These are phyloP conservation scores for Pleomassaria siparia DNA, from an alignment of 2,329 filamentous ascomycete species.

Conservation along the genomic window DNA sequence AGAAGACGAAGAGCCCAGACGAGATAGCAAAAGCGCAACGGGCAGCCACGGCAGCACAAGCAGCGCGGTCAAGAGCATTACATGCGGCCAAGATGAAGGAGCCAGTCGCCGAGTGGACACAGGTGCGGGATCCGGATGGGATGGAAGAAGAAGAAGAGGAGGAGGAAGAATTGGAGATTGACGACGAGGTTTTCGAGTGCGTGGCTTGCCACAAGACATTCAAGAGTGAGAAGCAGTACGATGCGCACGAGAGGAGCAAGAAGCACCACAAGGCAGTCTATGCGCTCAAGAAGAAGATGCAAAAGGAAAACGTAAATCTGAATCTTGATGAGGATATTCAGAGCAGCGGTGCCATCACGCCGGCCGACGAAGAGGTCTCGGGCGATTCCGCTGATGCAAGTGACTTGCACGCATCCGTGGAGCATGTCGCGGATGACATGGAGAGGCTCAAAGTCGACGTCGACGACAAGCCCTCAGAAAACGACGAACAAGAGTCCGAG, in stretches of 20 bases:
- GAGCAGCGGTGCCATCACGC: conserved; percentile 36
- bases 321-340: conserved; percentile 43
- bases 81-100: conserved; percentile 74
- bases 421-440: conserved; percentile 8
- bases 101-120: conserved; percentile 74
- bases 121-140: conserved; percentile 57
- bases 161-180: conserved; percentile 53
- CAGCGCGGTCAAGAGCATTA: conserved; percentile 76
- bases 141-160: conserved; percentile 49
- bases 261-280: conserved; percentile 89
- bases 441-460: conserved; percentile 10
- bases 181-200: conserved; percentile 60
- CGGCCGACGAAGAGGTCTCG: conserved; percentile 33
- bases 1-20: conserved; percentile 73
- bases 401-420: conserved; percentile 8
- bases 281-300: conserved; percentile 79
- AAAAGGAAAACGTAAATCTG: conserved; percentile 70
- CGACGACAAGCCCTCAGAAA: conserved; percentile 40
- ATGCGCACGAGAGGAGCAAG: conserved; percentile 93
- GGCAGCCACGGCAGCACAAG: conserved; percentile 79
- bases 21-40: conserved; percentile 78
- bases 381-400: conserved; percentile 5
- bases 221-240: conserved; percentile 88
- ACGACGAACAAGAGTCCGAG: conserved; percentile 2
- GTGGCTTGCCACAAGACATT: conserved; percentile 68